Base-by-base conservation (phyloP, 306 rosid genomes). In the Vachellia collinsii region DNA sequence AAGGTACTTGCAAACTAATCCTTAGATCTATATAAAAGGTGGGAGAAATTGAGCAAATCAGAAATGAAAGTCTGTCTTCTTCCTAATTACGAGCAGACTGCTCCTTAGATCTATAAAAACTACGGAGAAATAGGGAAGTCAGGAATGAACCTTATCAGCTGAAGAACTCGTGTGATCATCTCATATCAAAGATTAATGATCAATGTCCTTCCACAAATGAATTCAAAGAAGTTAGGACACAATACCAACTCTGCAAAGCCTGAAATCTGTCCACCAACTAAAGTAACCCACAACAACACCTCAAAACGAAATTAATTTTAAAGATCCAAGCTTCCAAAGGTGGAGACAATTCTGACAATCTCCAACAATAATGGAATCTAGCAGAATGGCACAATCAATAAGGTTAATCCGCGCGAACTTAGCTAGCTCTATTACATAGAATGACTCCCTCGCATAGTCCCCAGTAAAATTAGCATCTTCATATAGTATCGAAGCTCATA, bases 401-500 rank as follows among this genome's bases (percentile, higher is more conserved):
- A 80, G n/a, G 37, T 39, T 44, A 43, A 25, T 11, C 36, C 13
- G 48, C 6, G 17, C 0, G 29, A 46, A 74, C 9, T 23, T 43
- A 36, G 23, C 34, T 38, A 29, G 41, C 56, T 77, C 68, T 71
- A 8, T 41, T 36, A 56, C 42, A 80, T 29, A 71, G 69, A 75
- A 75, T 79, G 76, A 82, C 62, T 39, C 70, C 76, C 69, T 58
- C 74, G 44, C 74, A 78, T 37, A 65, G 50, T 79, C 81, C 79
- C 63, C 5, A 29, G 22, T 19, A 29, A 71, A 84, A 38, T 47
- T 53, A 39, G 23, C 16, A 42, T 20, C 37, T 56, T 46, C 38
- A 23, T 29, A 69, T 62, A 56, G 46, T 29, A 46, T 56, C 37
- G 61, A 54, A 76, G 72, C 77, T 70, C 65, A 75, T 58, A 12